phyloP scores from a whole-genome alignment of 2,329 filamentous ascomycete species.

The Aspergillus japonicus region DNA sequence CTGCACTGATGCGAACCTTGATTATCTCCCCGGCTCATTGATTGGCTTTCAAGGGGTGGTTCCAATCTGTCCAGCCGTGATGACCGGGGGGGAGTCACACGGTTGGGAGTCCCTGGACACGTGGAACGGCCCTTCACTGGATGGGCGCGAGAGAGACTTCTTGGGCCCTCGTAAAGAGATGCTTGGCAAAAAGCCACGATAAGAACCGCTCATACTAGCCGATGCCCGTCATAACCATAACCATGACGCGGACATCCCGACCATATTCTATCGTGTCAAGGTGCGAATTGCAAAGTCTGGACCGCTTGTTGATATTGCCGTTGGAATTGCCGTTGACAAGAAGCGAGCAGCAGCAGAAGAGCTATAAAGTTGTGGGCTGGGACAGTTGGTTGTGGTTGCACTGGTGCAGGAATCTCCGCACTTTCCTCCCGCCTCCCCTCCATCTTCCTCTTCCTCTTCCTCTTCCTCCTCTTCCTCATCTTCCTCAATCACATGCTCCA shows the following conservation, averaged over 20 bases:
- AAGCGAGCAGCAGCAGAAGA: background rate
- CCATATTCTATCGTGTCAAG: background rate
- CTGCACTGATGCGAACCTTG: background rate
- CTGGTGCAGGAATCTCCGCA: background rate
- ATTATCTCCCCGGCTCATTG: background rate
- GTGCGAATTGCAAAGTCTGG: background rate
- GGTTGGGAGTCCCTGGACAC: background rate
- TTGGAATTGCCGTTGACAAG: background rate
- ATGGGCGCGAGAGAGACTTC: background rate
- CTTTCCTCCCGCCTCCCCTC: too few relatives aligned
- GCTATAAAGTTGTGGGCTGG: background rate
- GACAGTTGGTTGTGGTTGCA: background rate
- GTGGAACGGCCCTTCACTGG: background rate
- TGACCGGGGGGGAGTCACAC: background rate
- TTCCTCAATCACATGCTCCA: background rate
- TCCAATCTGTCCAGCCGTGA: background rate
- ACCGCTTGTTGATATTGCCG: background rate
- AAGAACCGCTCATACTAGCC: background rate
- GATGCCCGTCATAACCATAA: background rate
- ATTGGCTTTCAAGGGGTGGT: background rate
- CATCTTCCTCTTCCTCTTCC: too few relatives aligned
- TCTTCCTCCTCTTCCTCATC: too few relatives aligned
- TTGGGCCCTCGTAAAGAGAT: background rate
- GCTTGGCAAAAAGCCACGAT: background rate
- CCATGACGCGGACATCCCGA: background rate